A percentile compares a stretch with the other conserved stretches of the same genome.
Evolutionary conservation across 176 grass and related monocot species (phyloP).

Genomic region (sorghum (Sorghum bicolor)): Sorghum_bicolor_NCBIv3 NC_012878.2:49438501-49439000

Average conservation of each 20-base stretch:
- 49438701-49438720: too few species aligned
- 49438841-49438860: conserved; percentile 4
- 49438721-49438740: too few species aligned
- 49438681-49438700: too few species aligned
- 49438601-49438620: too few species aligned
- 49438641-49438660: too few species aligned
- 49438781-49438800: neutral
- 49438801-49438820: conserved; percentile 6
- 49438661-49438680: too few species aligned
- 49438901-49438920: neutral
- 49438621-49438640: too few species aligned
- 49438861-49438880: conserved; percentile 7
- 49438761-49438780: neutral
- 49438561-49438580: too few species aligned
- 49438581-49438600: too few species aligned
- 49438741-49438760: neutral
- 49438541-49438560: too few species aligned
- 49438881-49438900: conserved; percentile 11
- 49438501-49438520: conserved; percentile 2
- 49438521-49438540: neutral
- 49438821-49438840: conserved; percentile 28
- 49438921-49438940: neutral
- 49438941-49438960: neutral
- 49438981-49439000: neutral
- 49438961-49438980: neutral